These are phyloP conservation scores for Tulasnella sp. DNA, from an alignment of 768 basidiomycete genomes.

Conservation along the genomic window DNA sequence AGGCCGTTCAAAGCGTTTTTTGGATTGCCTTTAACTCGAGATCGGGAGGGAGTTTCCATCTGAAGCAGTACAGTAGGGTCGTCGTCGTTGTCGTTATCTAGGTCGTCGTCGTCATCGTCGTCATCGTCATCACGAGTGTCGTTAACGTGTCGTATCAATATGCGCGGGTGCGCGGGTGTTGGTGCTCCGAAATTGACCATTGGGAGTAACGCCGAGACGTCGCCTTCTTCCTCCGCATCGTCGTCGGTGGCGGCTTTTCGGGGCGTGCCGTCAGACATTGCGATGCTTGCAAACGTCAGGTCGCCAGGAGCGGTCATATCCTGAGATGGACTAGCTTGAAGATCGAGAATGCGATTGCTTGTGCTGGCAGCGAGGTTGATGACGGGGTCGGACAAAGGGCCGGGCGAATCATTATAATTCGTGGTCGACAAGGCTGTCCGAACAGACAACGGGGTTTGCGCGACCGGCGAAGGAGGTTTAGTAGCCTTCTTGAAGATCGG, in stretches of 20 bases:
- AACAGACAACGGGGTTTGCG: not conserved
- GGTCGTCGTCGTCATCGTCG: slow-evolving; percentile 3
- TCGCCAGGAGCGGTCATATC: not conserved
- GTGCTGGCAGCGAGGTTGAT: not conserved
- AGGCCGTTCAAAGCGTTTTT: not conserved
- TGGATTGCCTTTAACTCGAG: not conserved
- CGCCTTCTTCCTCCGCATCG: not conserved
- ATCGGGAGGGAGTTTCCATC: not conserved
- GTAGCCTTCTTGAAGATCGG: not conserved
- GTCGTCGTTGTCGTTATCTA: slow-evolving; percentile 3
- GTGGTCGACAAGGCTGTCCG: not conserved
- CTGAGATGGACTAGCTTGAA: not conserved
- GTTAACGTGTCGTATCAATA: not conserved
- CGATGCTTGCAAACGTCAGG: not conserved
- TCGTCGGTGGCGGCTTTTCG: not conserved
- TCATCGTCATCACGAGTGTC: not conserved
- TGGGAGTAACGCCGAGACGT: slow-evolving; percentile 5
- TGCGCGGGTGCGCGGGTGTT: not conserved
- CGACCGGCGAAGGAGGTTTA: not conserved
- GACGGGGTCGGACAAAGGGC: slow-evolving; percentile 1
- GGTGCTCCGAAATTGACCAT: slow-evolving; percentile 6
- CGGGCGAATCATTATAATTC: not conserved
- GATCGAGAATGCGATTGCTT: not conserved
- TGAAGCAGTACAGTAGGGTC: not conserved
- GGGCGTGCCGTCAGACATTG: not conserved